Conservation (phyloP, 306 rosid genomes). For the Rubus idaeus region DNA sequence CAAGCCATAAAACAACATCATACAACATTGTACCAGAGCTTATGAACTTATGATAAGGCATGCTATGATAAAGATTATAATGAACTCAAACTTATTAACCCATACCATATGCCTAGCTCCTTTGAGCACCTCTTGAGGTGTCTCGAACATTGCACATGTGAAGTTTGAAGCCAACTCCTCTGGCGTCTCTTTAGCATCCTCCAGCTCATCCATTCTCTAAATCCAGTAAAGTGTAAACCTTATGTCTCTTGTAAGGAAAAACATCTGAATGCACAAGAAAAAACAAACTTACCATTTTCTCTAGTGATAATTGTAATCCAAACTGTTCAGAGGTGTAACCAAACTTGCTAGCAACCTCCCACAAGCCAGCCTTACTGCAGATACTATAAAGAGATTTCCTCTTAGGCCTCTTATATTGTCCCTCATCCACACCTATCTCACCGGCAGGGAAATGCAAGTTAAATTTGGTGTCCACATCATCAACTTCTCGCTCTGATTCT, state of each 20-base stretch:
- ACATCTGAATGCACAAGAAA: conserved; percentile 24
- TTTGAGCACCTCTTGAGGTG: conserved; percentile 89
- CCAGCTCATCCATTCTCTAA: conserved; percentile 80
- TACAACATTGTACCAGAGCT: background rate
- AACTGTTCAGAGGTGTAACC: conserved; percentile 97
- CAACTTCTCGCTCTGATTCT: conserved; percentile 95
- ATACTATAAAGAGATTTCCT: conserved; percentile 74
- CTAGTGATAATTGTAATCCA: conserved; percentile 76
- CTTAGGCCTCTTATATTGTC: conserved; percentile 90
- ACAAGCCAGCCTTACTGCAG: conserved; percentile 86
- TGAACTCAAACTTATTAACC: conserved; percentile 3
- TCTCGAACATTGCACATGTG: conserved; percentile 81
- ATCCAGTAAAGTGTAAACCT: conserved; percentile 13
- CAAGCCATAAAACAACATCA: conserved; percentile 13
- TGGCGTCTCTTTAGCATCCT: conserved; percentile 95
- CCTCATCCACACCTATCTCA: conserved; percentile 92
- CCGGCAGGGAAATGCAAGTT: conserved; percentile 97
- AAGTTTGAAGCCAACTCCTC: conserved; percentile 96
- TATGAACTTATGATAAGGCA: conserved; percentile 13
- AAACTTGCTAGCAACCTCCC: conserved; percentile 95
- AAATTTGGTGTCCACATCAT: conserved; percentile 95
- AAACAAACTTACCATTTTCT: conserved; percentile 55
- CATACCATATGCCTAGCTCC: conserved; percentile 97
- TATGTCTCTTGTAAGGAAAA: conserved; percentile 8
- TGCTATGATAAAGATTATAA: background rate